These are phyloP conservation scores for Coniferiporia weirii DNA, from an alignment of 1,284 basidiomycete genomes.

Conservation along the genomic window DNA sequence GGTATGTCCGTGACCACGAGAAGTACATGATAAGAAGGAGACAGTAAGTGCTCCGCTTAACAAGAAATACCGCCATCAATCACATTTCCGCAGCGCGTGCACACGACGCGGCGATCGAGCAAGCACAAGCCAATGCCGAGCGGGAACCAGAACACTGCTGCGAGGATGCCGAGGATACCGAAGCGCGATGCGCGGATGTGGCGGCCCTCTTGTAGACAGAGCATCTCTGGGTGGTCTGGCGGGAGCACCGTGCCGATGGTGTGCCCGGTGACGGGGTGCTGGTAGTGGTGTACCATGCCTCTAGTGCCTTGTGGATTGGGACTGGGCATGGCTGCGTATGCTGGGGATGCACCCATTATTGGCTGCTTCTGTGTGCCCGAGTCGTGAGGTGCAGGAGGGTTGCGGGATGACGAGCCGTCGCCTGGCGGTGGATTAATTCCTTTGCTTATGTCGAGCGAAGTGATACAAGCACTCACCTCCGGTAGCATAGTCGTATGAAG, in stretches of 20 bases:
- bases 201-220: constrained; percentile 67
- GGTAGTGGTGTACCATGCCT: constrained; percentile 36
- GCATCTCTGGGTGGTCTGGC: constrained; percentile 73
- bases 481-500: constrained; percentile 10
- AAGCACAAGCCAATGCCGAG: constrained; percentile 70
- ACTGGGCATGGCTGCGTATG: background rate
- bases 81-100: constrained; percentile 47
- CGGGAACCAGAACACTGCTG: constrained; percentile 79
- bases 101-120: constrained; percentile 62
- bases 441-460: background rate
- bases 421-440: background rate
- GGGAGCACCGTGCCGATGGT: constrained; percentile 51
- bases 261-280: constrained; percentile 43
- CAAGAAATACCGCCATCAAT: constrained; percentile 24
- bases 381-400: background rate
- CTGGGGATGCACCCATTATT: background rate
- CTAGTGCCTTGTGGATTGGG: background rate
- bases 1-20: background rate
- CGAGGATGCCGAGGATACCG: constrained; percentile 51
- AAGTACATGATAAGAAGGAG: background rate
- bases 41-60: background rate
- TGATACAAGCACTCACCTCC: background rate
- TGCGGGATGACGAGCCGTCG: background rate
- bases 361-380: background rate
- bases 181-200: constrained; percentile 57